Base-by-base conservation (phyloP, 148 eudicot genomes). In the Salicornia ramosissima region DNA sequence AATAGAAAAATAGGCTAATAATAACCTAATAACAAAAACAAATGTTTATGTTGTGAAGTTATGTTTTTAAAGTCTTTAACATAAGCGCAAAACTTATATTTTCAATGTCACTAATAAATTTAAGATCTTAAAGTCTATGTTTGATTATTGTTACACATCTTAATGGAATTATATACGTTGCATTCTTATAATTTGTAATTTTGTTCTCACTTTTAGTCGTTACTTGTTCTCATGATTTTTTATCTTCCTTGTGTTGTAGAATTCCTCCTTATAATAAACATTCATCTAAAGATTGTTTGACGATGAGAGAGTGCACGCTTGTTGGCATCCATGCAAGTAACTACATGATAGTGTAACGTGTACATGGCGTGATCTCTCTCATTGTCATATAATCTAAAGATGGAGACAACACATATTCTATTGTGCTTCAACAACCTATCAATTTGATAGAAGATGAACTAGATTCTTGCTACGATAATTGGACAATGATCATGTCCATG, bases 331-430 rank as follows among this genome's bases (percentile, higher is more conserved):
- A 67, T 36, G 69, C 21, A 34, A 21, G 11, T 49, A n/a, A 25
- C 51, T 28, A 19, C 64, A 65, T 72, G 75, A 69, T 33, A 42
- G 62, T 22, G 33, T 34, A 73, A 73, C 34, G 62, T 28, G 26
- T 29, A 70, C 75, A 45, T 42, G n/a, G 75, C 78, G 85, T 82
- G 85, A 82, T 82, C 85, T 82, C 82, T 82, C 82, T 82, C 85
- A 69, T 82, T 58, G 85, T 82, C 85, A 82, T 65, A 67, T 74
- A 73, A 82, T 79, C 68, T 72, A 33, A 25, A 33, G 80, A 63
- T 78, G 80, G 50, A 78, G 47, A 28, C 47, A 62, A 10, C 28
- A 16, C 18, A 2, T 57, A 25, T 39, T 22, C 26, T 62, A 21
- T 21, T 22, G 0, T 62, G 63, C 40, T 30, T 58, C 5, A 18